These are phyloP conservation scores for Xylaria arbuscula DNA, from an alignment of 2,329 filamentous ascomycete genomes.

Conservation along the genomic window DNA sequence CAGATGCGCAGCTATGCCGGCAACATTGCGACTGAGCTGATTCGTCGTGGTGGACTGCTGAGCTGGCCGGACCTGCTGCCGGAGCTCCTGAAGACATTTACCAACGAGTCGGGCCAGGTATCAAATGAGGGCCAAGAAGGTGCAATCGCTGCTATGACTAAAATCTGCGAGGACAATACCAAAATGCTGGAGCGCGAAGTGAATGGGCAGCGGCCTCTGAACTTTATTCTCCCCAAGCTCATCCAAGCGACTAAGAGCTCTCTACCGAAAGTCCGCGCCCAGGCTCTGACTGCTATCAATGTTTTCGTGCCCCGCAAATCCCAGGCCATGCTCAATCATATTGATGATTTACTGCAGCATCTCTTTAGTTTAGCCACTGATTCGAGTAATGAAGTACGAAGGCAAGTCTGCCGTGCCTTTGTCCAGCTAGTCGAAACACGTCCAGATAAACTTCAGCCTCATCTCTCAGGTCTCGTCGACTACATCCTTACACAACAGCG, in stretches of 20 bases:
- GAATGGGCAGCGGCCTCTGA: slow-evolving; percentile 86
- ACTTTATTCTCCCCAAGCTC: slow-evolving; percentile 89
- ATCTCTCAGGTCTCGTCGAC: slow-evolving; percentile 87
- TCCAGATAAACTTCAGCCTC: slow-evolving; percentile 89
- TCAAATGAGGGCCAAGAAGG: slow-evolving; percentile 84
- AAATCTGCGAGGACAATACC: slow-evolving; percentile 97
- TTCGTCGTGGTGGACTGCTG: slow-evolving; percentile 84
- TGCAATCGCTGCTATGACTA: slow-evolving; percentile 90
- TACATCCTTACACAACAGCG: slow-evolving; percentile 93
- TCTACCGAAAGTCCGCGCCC: slow-evolving; percentile 79
- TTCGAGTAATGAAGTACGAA: slow-evolving; percentile 81
- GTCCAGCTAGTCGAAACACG: slow-evolving; percentile 91
- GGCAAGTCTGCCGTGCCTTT: slow-evolving; percentile 93
- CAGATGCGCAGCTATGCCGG: slow-evolving; percentile 91
- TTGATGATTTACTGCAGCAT: slow-evolving; percentile 84
- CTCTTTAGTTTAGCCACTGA: slow-evolving; percentile 87
- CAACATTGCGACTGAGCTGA: slow-evolving; percentile 92
- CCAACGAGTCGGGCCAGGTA: slow-evolving; percentile 75
- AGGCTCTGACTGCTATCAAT: slow-evolving; percentile 87
- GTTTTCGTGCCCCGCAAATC: slow-evolving; percentile 89
- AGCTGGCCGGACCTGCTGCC: slow-evolving; percentile 92
- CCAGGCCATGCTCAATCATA: slow-evolving; percentile 80
- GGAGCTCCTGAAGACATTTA: slow-evolving; percentile 81
- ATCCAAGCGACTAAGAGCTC: slow-evolving; percentile 85
- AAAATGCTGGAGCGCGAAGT: slow-evolving; percentile 88